Base-by-base conservation (phyloP, 2,329 filamentous ascomycete genomes). In the Raffaelea arxii region DNA sequence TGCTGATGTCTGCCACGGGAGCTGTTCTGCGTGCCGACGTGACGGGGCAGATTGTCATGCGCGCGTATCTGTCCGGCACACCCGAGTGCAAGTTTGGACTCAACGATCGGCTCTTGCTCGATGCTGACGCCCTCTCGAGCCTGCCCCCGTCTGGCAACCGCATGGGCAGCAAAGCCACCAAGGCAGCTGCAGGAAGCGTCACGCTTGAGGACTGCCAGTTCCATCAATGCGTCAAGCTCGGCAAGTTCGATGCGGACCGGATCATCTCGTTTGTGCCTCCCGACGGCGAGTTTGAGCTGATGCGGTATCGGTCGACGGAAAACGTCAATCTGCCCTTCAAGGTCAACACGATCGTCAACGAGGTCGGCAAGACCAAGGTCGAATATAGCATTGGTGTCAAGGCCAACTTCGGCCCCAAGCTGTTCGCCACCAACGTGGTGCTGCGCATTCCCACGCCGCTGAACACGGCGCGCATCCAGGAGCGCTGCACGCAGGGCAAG, bases 281-380 rank as follows among this genome's bases (percentile, higher is more conserved):
- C 3, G 92, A 98, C 62, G 92, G 92, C 55, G 91, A 96, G 62
- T 98, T 98, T 65, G 92, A 98, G 69, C 77, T 98, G 52, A 98
- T 98, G 92, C 84, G 90, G 41, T 98, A 98, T 66, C 88, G 94
- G 44, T 90, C 92, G 11, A 97, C 91, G 22, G 92, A 98, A 64
- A 98, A 98, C 60, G 91, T 98, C 62, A 98, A 98, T 62, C 73
- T 98, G 16, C 94, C 92, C 0, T 98, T 98, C 77, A 97, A 96
- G 65, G 89, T 98, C 10, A 92, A 98, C 62, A 91, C 91, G 54
- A 98, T 98, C 55, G 92, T 98, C 60, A 95, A 95, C 62, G 92
- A 98, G 66, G 78, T 97, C 49, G 91, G 92, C 54, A 94, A 92
- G 61, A 92, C 88, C 37, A 97, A 96, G 66, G 92, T 98, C 50